Base-by-base conservation (phyloP, 768 basidiomycete genomes). In the Leccinum fibrillosum region DNA sequence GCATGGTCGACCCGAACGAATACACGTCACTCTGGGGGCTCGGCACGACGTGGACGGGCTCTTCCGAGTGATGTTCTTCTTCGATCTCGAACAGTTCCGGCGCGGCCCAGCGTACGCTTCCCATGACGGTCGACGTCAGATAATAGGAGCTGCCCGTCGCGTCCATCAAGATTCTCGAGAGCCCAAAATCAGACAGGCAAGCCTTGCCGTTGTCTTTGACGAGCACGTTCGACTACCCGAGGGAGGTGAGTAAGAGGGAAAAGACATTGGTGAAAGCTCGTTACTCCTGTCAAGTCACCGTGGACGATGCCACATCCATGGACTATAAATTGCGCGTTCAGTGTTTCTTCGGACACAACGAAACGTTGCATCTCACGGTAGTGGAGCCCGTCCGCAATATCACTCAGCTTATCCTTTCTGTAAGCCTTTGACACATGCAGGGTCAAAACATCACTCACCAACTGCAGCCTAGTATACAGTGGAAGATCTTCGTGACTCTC, bases 51-150 rank as follows among this genome's bases (percentile, higher is more conserved):
- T 48, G 44, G 12, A 42, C 10, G 55, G 66, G 64, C 15, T 57
- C 54, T n/a, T 59, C 45, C 26, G 19, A 19, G 3, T 72, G 69
- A 4, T 45, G 49, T 23, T 75, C 71, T 15, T 74, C 68, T 10
- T 57, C 59, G 19, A 68, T 39, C 5, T 62, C 65, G 57, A 77
- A 80, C 0, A 82, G 56, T 15, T 75, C 66, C 0, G 78, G 70
- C 56, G 80, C 81, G 5, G 76, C 77, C 80, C 81, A 82, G 1
- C 80, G 74, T 34, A 80, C 70, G 23, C 77, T 78, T 8, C 81
- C 79, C 17, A 76, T 75, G 28, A 80, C 65, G n/a, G 68, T 65
- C 5, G 70, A 70, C 1, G 69, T 67, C 59, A 66, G 49, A 44
- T 44, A 42, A 53, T 70, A 73, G 6, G 63, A 61, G 15, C 59